Evolutionary conservation across 2,329 filamentous ascomycete species (phyloP).

Genomic region (Pestalotiopsis sp.): DNA sequence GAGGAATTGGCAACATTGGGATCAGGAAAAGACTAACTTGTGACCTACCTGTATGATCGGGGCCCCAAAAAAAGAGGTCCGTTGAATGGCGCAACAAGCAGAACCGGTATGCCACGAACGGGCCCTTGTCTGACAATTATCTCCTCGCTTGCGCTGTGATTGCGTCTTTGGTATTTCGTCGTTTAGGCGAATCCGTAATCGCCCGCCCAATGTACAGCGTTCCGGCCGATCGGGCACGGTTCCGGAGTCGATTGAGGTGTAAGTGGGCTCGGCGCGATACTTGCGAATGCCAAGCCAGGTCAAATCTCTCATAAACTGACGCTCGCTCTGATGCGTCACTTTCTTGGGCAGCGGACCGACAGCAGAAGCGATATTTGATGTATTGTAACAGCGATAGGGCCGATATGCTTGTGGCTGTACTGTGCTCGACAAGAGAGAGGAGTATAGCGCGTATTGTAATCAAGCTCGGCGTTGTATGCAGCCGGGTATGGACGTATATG

Average conservation of each 20-base stretch:
- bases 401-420: not conserved
- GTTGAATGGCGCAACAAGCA: no score
- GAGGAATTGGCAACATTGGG: not conserved
- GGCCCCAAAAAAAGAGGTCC: no score
- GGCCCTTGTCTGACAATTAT: not conserved
- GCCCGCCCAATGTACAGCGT: not conserved
- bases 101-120: no score
- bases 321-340: not conserved
- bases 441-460: not conserved
- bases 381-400: not conserved
- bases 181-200: not conserved
- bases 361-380: not conserved
- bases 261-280: not conserved
- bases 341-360: not conserved
- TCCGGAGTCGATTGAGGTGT: not conserved
- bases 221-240: slow-evolving; percentile 3
- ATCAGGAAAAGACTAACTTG: not conserved
- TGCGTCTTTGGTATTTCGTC: not conserved
- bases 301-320: not conserved
- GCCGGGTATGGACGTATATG: not conserved
- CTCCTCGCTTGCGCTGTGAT: not conserved
- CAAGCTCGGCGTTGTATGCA: not conserved
- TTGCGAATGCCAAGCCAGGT: not conserved
- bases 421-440: not conserved
- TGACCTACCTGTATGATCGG: not conserved